Evolutionary conservation across 495 filamentous ascomycete genomes (phyloP).

Genomic region (Chaetomium tenue): DNA sequence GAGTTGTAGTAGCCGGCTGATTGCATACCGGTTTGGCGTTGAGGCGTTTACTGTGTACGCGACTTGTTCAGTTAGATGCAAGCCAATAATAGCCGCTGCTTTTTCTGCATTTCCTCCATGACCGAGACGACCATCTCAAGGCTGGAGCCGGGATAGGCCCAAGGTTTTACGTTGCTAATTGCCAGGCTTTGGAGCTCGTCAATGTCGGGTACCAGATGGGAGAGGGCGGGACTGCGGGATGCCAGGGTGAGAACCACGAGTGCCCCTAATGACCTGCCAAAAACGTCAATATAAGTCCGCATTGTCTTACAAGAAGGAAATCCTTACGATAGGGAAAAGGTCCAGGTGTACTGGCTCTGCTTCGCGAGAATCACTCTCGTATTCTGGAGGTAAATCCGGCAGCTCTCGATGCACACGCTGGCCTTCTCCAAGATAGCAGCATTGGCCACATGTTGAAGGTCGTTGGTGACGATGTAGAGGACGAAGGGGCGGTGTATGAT

Average conservation of each 20-base stretch:
- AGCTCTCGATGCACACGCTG: conserved; percentile 10
- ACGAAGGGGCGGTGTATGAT: conserved; percentile 14
- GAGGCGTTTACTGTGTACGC: neutral
- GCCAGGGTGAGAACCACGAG: conserved; percentile 10
- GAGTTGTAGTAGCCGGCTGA: neutral
- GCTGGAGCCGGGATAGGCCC: conserved; percentile 12
- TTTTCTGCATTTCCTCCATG: conserved; percentile 13
- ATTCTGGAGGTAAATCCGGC: conserved; percentile 8
- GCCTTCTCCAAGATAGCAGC: conserved; percentile 6
- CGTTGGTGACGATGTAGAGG: conserved; percentile 7
- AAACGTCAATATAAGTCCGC: neutral
- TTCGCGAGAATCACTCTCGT: neutral
- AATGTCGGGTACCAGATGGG: conserved; percentile 6
- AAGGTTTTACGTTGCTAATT: conserved; percentile 4
- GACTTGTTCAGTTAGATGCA: neutral
- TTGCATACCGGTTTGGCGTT: neutral
- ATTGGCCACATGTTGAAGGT: conserved; percentile 3
- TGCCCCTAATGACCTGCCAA: conserved; percentile 5
- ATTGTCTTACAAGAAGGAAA: neutral
- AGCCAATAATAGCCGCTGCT: conserved; percentile 4
- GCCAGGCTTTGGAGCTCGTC: conserved; percentile 11
- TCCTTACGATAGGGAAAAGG: conserved; percentile 10
- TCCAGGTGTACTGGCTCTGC: conserved; percentile 17
- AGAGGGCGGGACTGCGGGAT: neutral
- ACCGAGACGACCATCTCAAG: conserved; percentile 9